Base-by-base conservation (phyloP, 1,139 yeast genomes). In the Yamadazyma dendronema region DNA sequence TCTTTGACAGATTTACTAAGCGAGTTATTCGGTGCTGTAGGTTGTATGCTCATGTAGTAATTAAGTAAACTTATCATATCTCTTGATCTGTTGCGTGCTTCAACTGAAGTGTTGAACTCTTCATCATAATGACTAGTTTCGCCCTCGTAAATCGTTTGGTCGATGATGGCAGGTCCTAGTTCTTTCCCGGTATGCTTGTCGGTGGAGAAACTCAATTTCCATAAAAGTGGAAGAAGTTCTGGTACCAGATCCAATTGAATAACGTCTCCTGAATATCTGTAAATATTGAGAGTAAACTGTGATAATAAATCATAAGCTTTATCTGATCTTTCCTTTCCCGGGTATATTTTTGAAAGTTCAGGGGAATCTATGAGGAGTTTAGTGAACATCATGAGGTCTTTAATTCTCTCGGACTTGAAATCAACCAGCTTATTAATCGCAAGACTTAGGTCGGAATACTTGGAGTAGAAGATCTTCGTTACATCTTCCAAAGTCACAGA, bases 331-430 rank as follows among this genome's bases (percentile, higher is more conserved):
- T 36, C 34, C 30, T 49, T 36, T 34, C 41, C 24, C 8, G 22
- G 22, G 22, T 19, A 19, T 19, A 7, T 19, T 11, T 38, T 19
- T 5, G 38, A 28, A 22, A 24, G 17, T 5, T 54, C 58, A 2
- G 65, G 65, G 0, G 68, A 56, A 43, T 70, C 75, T 8, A 66
- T 39, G 27, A 70, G 47, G 3, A 65, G 42, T 38, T 57, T 59
- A 53, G 65, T 55, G 42, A 53, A 68, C 17, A 49, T 53, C 2
- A 62, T 48, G 11, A 63, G 45, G 46, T 70, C 75, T 3, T 50
- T 34, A 3, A 40, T 41, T 28, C 57, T 61, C 33, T 59, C 60
- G 3, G 37, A 31, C 4, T 48, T 36, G 21, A 53, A 25, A 27
- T 52, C 48, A 9, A 38, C 23, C 12, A 28, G 31, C 24, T 44